Evolutionary conservation across 495 filamentous ascomycete species (phyloP).

Genomic region (Gamarada debralockiae): DNA sequence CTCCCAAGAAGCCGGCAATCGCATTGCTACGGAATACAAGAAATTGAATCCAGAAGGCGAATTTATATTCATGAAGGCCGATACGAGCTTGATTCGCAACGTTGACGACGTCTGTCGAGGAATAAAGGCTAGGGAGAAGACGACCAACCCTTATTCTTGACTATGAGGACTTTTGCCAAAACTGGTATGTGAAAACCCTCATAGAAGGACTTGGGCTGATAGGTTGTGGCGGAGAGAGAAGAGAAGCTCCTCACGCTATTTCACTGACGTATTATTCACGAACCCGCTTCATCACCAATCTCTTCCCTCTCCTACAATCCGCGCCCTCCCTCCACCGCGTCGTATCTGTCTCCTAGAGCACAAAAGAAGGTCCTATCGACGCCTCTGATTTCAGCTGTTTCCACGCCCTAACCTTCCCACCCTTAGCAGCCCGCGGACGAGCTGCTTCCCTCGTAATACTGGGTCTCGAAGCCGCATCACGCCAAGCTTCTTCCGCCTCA

Average conservation of each 20-base stretch:
- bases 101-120: conserved; percentile 24
- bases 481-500: too few relatives aligned
- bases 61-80: conserved; percentile 22
- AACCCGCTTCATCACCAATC: conserved; percentile 56
- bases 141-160: conserved; percentile 28
- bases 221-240: conserved; percentile 39
- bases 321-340: conserved; percentile 51
- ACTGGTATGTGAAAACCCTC: conserved; percentile 27
- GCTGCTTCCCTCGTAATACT: conserved; percentile 43
- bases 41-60: conserved; percentile 18
- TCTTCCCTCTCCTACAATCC: conserved; percentile 53
- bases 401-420: conserved; percentile 25
- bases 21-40: conserved; percentile 30
- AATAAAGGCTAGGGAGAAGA: conserved; percentile 19
- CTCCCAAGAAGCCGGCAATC: conserved; percentile 32
- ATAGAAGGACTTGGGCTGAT: conserved; percentile 4
- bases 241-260: conserved; percentile 52
- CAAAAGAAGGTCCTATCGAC: conserved; percentile 50
- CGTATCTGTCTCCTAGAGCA: conserved; percentile 46
- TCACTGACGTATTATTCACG: conserved; percentile 59
- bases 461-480: too few relatives aligned
- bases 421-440: conserved; percentile 37
- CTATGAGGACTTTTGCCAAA: conserved; percentile 38
- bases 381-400: conserved; percentile 40
- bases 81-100: conserved; percentile 19